Percentiles rank a stretch among this genome's conserved stretches.
Conservation (phyloP, 805 yeast genomes). For the Millerozyma miso region DNA sequence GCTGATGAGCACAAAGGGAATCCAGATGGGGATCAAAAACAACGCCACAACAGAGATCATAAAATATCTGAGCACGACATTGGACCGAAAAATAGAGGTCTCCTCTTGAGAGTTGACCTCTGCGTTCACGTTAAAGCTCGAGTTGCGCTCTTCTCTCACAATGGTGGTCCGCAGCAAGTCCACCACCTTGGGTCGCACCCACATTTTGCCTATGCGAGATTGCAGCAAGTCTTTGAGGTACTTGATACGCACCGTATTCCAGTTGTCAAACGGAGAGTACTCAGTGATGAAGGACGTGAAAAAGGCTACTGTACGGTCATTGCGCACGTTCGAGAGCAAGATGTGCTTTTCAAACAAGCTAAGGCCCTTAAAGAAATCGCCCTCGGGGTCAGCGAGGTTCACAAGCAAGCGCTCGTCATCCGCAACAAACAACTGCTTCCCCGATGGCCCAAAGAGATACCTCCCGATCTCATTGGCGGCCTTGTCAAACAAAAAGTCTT, state of each 20-base stretch:
- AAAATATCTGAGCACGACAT: slow-evolving; percentile 19
- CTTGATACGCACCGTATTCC: slow-evolving; percentile 44
- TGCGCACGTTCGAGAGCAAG: slow-evolving; percentile 67
- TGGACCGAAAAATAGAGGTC: slow-evolving; percentile 31
- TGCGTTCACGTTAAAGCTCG: not conserved
- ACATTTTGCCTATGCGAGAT: slow-evolving; percentile 32
- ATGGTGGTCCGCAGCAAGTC: slow-evolving; percentile 32
- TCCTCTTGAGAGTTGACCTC: slow-evolving; percentile 32
- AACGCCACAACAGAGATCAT: slow-evolving; percentile 21
- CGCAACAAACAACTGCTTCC: slow-evolving; percentile 30
- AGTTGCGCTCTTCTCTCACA: slow-evolving; percentile 14
- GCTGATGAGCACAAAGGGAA: slow-evolving; percentile 41
- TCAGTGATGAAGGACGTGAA: slow-evolving; percentile 76
- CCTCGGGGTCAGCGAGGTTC: slow-evolving; percentile 49
- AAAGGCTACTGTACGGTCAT: slow-evolving; percentile 86
- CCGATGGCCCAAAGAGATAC: slow-evolving; percentile 34
- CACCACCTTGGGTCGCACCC: slow-evolving; percentile 47
- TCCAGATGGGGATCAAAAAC: slow-evolving; percentile 45
- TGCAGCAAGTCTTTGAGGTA: slow-evolving; percentile 45
- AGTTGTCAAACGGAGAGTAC: slow-evolving; percentile 66
- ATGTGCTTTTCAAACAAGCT: slow-evolving; percentile 51
- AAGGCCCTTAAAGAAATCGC: slow-evolving; percentile 53
- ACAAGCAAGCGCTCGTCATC: slow-evolving; percentile 45
- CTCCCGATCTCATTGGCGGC: slow-evolving; percentile 31
- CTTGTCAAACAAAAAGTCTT: slow-evolving; percentile 26